Base-by-base conservation (phyloP, 805 yeast species). In the Candida maris region DNA sequence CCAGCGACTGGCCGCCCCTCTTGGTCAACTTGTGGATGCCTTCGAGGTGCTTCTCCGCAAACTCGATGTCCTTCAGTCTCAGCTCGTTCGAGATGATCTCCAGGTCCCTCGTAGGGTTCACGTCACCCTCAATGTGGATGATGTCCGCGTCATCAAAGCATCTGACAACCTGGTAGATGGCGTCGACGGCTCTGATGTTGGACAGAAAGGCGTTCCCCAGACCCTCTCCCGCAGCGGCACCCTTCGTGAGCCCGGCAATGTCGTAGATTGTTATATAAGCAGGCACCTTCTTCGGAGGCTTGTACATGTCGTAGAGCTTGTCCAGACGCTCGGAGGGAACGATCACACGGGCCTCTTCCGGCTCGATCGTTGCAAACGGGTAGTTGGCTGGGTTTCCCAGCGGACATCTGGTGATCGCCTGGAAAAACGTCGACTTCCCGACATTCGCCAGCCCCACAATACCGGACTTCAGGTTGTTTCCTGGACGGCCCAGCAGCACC, bases 81-180 rank as follows among this genome's bases (percentile, higher is more conserved):
- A 93, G 77, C 71, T 93, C 98, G 48, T 84, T 85, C 50, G 75
- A 73, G 60, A 93, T 86, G 61, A 93, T 91, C 49, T 85, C 93
- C 67, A 93, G 77, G 68, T 93, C 98, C 61, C 95, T 85, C 34
- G 77, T 81, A 46, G 98, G 98, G 67, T 93, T 80, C 45, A 93
- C 98, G 55, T 89, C 96, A 61, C 93, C 93, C 68, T 88, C 96
- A 55, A 93, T 85, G 68, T 93, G 98, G 53, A 89, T 88, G 56
- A 93, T 93, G 61, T 93, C 98, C 25, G 96, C 94, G 65, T 93
- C 98, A 59, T 88, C 96, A 57, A 93, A 93, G 67, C 95, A 85
- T 68, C 98, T 82, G 34, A 93, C 97, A 48, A 93, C 96, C 70
- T 93, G 97, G 70, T 85, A 93, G 48, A 93, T 82, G 45, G 97